A percentile compares a stretch with the other conserved stretches of the same genome.
phyloP scores from a whole-genome alignment of 768 basidiomycete genomes.

The Amanita jacksonii region DNA sequence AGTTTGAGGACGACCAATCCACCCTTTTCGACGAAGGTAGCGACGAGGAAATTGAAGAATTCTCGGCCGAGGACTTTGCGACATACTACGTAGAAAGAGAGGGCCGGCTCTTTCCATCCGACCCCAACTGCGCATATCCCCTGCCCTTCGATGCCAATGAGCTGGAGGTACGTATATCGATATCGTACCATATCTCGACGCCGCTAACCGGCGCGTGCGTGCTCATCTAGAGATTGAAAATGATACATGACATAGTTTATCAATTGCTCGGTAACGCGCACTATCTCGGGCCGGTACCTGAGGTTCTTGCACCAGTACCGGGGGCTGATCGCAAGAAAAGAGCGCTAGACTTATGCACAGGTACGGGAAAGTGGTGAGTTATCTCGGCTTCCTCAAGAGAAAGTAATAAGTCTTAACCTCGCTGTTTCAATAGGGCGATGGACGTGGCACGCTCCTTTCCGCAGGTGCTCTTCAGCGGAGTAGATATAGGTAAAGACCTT shows the following conservation, averaged over 20 bases:
- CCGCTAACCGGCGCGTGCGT: slow-evolving; percentile 2
- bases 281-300: slow-evolving; percentile 50
- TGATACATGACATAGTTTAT: slow-evolving; percentile 38
- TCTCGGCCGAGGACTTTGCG: slow-evolving; percentile 46
- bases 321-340: slow-evolving; percentile 32
- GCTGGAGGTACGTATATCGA: slow-evolving; percentile 41
- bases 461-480: slow-evolving; percentile 52
- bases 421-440: slow-evolving; percentile 45
- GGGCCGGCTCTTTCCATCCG: slow-evolving; percentile 59
- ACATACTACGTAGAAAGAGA: slow-evolving; percentile 47
- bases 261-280: slow-evolving; percentile 44
- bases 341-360: slow-evolving; percentile 70
- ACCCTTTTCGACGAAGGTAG: not conserved
- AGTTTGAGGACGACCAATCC: slow-evolving; percentile 7
- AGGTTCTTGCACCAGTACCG: slow-evolving; percentile 33
- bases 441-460: slow-evolving; percentile 66
- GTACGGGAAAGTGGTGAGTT: slow-evolving; percentile 62
- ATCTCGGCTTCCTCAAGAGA: no score
- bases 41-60: slow-evolving; percentile 22
- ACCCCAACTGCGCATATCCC: slow-evolving; percentile 52
- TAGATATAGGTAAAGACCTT: slow-evolving; percentile 65
- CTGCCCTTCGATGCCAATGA: slow-evolving; percentile 66
- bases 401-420: slow-evolving; percentile 14
- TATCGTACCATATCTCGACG: not conserved
- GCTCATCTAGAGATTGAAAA: slow-evolving; percentile 38